Conservation (phyloP, 2,329 filamentous ascomycete genomes). For the Alternaria sp. region DNA sequence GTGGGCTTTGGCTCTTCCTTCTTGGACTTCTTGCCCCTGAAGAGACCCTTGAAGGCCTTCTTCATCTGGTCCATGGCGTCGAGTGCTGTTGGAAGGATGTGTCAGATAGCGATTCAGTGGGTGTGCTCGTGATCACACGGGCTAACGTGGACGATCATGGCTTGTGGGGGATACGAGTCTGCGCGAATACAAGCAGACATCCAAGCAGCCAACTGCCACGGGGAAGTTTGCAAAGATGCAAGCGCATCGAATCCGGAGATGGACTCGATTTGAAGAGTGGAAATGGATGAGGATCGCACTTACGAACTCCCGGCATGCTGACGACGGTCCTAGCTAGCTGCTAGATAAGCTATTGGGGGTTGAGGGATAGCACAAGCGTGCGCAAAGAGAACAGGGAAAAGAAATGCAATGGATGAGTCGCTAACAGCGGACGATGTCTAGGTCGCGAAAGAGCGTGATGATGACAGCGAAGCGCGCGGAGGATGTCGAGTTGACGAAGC, state of each 20-base stretch:
- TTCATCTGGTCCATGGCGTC: conserved; percentile 47
- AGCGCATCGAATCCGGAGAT: not conserved
- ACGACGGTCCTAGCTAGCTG: not conserved
- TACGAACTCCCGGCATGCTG: conserved; percentile 51
- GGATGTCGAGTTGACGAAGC: conserved; percentile 19
- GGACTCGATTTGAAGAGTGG: conserved; percentile 2
- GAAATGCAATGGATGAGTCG: conserved; percentile 1
- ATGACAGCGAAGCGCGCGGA: conserved; percentile 11
- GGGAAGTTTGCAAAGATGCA: not conserved
- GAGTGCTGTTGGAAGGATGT: conserved; percentile 32
- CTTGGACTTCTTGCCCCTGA: conserved; percentile 44
- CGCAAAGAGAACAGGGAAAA: not conserved
- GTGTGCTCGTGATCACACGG: not conserved
- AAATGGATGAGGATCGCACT: conserved; percentile 29
- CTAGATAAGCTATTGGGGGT: not conserved
- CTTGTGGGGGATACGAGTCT: not conserved
- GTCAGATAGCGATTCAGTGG: conserved; percentile 12
- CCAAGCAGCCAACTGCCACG: not conserved
- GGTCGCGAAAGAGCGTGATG: conserved; percentile 4
- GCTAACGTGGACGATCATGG: not conserved
- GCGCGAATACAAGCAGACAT: not conserved
- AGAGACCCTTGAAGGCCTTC: conserved; percentile 48
- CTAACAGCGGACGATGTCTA: conserved; percentile 1
- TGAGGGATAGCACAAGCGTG: not conserved
- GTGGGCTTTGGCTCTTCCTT: conserved; percentile 36